Evolutionary conservation across 139 green algal species (phyloP), one percentile per base, ranked within the genome.

Genomic region (Zygnema circumcarinatum): DNA sequence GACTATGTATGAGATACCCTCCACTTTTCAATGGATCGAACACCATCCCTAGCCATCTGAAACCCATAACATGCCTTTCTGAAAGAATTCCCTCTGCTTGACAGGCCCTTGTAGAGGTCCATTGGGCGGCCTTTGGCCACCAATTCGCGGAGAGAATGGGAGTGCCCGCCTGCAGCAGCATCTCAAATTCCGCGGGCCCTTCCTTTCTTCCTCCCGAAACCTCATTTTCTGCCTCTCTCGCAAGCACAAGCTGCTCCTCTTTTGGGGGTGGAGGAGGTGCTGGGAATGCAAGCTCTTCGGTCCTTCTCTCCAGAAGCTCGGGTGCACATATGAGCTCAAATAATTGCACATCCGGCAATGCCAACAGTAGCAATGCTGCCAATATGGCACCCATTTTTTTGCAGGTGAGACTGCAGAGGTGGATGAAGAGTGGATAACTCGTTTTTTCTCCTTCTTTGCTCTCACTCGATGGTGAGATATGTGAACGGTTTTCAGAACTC

Each of bases 61-160:
- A n/a, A n/a, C n/a, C n/a, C n/a, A n/a, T n/a, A n/a, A n/a, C n/a
- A n/a, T n/a, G n/a, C n/a, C n/a, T n/a, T n/a, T n/a, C n/a, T n/a
- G n/a, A n/a, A n/a, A n/a, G n/a, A n/a, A n/a, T n/a, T n/a, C n/a
- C n/a, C n/a, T 62, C 7, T 62, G 47, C 47, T 62, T 7, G 7
- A 38, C 83, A 84, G 72, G 76, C 69, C 2, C 72, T 88, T 38
- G 83, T 88, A 39, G 83, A 88, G 73, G 53, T 47, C 47, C 40
- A 88, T 54, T 88, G 83, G 83, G 40, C 42, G n/a, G 72, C 83
- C 16, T 84, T 88, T 31, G 83, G 83, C 36, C 83, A 88, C 76
- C 83, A 52, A 36, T 88, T 88, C 67, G 68, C 83, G 7, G 83
- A 88, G 1, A 33, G 83, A 11, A 29, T 88, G 25, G 83, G 69